These are phyloP conservation scores for Lactarius vividus DNA, from an alignment of 768 basidiomycete genomes.

Conservation along the genomic window DNA sequence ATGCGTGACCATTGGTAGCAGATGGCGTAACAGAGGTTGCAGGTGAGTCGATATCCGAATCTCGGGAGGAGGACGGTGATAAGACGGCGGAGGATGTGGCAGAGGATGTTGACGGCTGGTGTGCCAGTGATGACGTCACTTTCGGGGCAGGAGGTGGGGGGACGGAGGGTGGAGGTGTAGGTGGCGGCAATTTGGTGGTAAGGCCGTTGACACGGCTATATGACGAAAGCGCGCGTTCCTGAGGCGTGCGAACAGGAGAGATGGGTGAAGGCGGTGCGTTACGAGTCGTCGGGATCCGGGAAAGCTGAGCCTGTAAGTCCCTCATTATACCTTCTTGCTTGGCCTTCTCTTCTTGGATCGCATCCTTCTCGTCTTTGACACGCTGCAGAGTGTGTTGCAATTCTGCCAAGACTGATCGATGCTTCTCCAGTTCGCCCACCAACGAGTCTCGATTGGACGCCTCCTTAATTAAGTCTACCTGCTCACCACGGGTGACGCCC, in stretches of 20 bases:
- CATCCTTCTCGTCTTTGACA: slow-evolving; percentile 81
- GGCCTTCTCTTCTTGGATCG: slow-evolving; percentile 66
- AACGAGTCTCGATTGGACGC: slow-evolving; percentile 74
- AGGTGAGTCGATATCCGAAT: slow-evolving; percentile 67
- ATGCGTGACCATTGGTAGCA: slow-evolving; percentile 35
- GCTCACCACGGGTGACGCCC: slow-evolving; percentile 53
- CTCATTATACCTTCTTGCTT: slow-evolving; percentile 67
- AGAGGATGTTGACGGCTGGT: slow-evolving; percentile 51
- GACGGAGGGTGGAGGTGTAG: slow-evolving; percentile 82
- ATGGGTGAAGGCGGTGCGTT: slow-evolving; percentile 40
- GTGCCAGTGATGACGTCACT: slow-evolving; percentile 47
- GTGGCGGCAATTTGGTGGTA: slow-evolving; percentile 79
- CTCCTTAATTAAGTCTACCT: slow-evolving; percentile 63
- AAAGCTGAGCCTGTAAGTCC: slow-evolving; percentile 73
- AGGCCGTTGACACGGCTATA: slow-evolving; percentile 60
- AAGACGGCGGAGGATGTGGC: slow-evolving; percentile 51
- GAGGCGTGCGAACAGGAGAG: slow-evolving; percentile 50
- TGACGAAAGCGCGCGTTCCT: slow-evolving; percentile 45
- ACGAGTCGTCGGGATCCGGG: slow-evolving; percentile 46
- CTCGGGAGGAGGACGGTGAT: slow-evolving; percentile 61
- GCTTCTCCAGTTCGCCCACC: slow-evolving; percentile 70
- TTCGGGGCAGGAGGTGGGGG: slow-evolving; percentile 82
- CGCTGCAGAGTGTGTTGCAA: slow-evolving; percentile 74
- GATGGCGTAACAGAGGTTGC: slow-evolving; percentile 41
- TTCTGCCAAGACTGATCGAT: slow-evolving; percentile 73